Evolutionary conservation across 73 alveolate genomes (phyloP).

Genomic region (Paramecium octaurelia): DNA sequence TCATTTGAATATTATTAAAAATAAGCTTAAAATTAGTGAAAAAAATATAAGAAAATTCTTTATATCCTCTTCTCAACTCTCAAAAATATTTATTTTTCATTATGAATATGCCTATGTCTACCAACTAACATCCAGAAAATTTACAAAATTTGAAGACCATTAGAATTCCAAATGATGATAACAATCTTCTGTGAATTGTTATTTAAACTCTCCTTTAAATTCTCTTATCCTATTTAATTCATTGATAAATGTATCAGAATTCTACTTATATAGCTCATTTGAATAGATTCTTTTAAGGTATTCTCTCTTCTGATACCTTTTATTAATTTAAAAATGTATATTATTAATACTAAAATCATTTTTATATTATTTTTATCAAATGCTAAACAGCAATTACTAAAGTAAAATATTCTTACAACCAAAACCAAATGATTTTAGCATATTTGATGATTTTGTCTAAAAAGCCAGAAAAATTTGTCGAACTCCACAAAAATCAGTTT

Average conservation of each 20-base stretch:
- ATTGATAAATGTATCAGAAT: too few relatives aligned
- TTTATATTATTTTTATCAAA: not conserved
- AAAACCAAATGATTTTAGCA: not conserved
- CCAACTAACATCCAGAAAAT: too few relatives aligned
- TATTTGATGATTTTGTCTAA: slow-evolving; percentile 2
- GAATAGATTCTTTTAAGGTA: not conserved
- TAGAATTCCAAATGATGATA: too few relatives aligned
- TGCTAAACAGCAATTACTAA: not conserved
- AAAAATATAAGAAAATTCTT: not conserved
- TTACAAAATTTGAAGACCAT: not conserved
- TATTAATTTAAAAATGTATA: not conserved
- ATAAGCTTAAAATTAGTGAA: not conserved
- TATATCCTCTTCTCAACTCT: too few relatives aligned
- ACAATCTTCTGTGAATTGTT: too few relatives aligned
- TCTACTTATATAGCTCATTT: not conserved
- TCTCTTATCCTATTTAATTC: too few relatives aligned
- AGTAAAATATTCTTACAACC: not conserved
- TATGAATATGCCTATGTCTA: too few relatives aligned
- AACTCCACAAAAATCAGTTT: not conserved
- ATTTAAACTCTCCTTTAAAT: too few relatives aligned
- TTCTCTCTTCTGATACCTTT: not conserved
- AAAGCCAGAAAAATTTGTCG: not conserved
- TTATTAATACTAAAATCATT: not conserved
- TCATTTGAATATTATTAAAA: not conserved
- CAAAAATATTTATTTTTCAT: not conserved